Evolutionary conservation across 2,329 filamentous ascomycete species (phyloP), one percentile per base, ranked within the genome.

Genomic region (Phyllosticta citriasiana): DNA sequence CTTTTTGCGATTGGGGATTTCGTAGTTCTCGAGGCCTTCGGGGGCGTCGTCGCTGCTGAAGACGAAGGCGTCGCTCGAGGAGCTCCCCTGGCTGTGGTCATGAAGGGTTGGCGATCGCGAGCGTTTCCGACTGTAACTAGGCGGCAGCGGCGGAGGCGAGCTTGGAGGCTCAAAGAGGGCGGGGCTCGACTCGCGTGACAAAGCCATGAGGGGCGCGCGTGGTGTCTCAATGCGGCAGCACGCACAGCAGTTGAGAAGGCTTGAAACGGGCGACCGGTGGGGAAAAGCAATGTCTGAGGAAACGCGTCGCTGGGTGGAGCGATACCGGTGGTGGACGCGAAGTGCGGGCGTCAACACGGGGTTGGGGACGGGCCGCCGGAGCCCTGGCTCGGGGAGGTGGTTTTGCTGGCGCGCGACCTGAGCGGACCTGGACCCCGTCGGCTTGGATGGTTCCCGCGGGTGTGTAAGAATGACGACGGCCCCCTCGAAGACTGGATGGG

Each of bases 21-120:
- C 75, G 67, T 88, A 88, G 66, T 87, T 86, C 63, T 88, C 85
- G 6, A 64, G 24, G 2, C 65, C 66, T 62, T 88, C 86, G 6
- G 70, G 70, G 2, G 66, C 67, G 67, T 89, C 86, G 63, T 90
- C 87, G 70, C 84, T 87, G 3, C 86, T 89, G 72, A 90, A 90
- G 26, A 89, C 72, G 56, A 84, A 81, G 3, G 86, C 86, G 67
- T 90, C 87, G 68, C 87, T 64, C 2, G 86, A 85, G 67, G 89
- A 86, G 68, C 86, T 62, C n/a, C 24, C 8, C 4, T 12, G 26
- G 27, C 54, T 26, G 27, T 33, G 50, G 35, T 55, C 62, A 30
- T 63, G 51, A 22, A 54, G 35, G 16, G 57, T 53, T 12, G 19
- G 22, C 25, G 62, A 58, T 27, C 62, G 58, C 27, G 57, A 55